These are phyloP conservation scores for Cardamine occulta DNA, from an alignment of 345 rosid genomes.

Conservation along the genomic window DNA sequence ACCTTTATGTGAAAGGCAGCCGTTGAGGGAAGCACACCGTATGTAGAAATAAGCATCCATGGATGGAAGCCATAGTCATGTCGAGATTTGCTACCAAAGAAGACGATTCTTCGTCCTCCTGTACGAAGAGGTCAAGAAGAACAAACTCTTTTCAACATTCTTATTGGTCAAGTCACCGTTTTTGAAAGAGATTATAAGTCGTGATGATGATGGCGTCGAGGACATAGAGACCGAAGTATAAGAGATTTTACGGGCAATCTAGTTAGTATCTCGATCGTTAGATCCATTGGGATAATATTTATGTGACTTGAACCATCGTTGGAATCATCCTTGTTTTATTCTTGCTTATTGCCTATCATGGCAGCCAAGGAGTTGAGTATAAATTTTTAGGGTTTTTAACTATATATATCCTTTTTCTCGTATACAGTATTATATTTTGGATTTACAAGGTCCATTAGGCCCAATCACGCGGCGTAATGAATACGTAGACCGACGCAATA, in stretches of 20 bases:
- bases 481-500: slow-evolving; percentile 14
- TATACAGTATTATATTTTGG: neutral
- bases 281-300: neutral
- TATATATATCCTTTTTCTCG: neutral
- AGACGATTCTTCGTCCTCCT: neutral
- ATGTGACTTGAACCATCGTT: neutral
- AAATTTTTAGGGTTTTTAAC: neutral
- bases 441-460: neutral
- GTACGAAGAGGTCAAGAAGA: slow-evolving; percentile 9
- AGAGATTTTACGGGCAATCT: neutral
- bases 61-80: slow-evolving; percentile 3
- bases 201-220: neutral
- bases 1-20: slow-evolving; percentile 1
- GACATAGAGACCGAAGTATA: neutral
- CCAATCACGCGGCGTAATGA: slow-evolving; percentile 11
- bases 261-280: neutral
- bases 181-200: neutral
- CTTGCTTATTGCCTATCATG: neutral
- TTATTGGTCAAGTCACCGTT: neutral
- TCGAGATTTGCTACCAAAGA: neutral
- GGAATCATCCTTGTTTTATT: neutral
- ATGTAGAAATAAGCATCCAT: neutral
- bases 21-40: slow-evolving; percentile 14
- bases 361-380: neutral
- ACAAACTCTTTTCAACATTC: neutral